Evolutionary conservation across 768 basidiomycete genomes (phyloP).

Genomic region (Leccinum obscurum): DNA sequence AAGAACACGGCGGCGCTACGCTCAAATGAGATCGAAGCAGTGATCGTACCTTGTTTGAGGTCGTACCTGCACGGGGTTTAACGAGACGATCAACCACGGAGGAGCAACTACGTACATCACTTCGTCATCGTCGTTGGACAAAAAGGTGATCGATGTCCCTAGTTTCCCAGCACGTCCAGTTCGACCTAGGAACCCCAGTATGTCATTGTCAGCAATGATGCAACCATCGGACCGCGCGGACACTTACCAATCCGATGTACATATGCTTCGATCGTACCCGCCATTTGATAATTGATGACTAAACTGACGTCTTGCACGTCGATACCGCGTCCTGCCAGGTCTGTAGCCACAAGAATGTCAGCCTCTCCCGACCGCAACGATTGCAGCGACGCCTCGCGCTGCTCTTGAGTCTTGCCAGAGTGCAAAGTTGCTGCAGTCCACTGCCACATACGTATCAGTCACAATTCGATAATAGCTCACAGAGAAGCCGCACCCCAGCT

Average conservation of each 20-base stretch:
- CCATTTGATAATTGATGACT: constrained; percentile 98
- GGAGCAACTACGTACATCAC: constrained; percentile 72
- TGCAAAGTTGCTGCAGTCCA: constrained; percentile 92
- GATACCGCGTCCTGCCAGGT: constrained; percentile 97
- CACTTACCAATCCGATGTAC: constrained; percentile 92
- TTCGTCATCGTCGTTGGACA: constrained; percentile 94
- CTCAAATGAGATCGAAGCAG: background rate
- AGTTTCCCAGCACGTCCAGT: constrained; percentile 98
- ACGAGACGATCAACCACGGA: background rate
- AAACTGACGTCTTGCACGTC: constrained; percentile 96
- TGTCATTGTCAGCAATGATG: constrained; percentile 8
- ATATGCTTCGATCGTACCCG: constrained; percentile 93
- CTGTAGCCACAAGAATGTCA: constrained; percentile 93
- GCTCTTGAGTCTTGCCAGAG: constrained; percentile 97
- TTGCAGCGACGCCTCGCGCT: constrained; percentile 91
- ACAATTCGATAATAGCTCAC: background rate
- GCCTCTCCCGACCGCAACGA: constrained; percentile 82
- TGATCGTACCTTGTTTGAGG: constrained; percentile 77
- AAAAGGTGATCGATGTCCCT: constrained; percentile 92
- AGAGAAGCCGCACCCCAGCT: constrained; percentile 65
- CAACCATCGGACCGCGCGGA: background rate
- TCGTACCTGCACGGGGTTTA: constrained; percentile 68
- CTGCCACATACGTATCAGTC: constrained; percentile 38
- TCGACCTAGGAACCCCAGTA: constrained; percentile 58
- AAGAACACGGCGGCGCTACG: background rate